These are phyloP conservation scores for Pichia sp. DNA, from an alignment of 1,139 yeast genomes.

Conservation along the genomic window DNA sequence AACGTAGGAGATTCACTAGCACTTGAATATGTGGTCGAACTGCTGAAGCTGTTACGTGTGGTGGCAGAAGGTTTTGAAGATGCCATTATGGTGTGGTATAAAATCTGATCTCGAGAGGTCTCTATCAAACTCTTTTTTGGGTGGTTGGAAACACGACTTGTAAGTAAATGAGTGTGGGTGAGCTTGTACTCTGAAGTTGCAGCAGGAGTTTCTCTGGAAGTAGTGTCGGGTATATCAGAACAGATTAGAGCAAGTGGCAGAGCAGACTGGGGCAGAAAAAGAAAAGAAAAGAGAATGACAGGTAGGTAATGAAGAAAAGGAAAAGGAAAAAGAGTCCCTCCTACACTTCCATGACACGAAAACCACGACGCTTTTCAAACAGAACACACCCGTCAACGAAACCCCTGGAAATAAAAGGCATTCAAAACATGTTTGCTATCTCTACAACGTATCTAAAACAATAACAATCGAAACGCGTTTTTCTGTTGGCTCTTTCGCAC, in stretches of 20 bases:
- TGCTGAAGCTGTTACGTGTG: neutral
- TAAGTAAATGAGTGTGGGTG: too few relatives aligned
- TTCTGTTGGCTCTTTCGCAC: neutral
- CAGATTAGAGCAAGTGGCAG: too few relatives aligned
- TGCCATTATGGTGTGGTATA: neutral
- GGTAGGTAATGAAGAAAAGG: too few relatives aligned
- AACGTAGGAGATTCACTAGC: slow-evolving; percentile 5
- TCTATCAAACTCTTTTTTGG: too few relatives aligned
- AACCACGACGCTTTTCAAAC: neutral
- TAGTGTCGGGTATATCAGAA: too few relatives aligned
- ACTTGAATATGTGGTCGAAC: neutral
- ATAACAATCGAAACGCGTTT: slow-evolving; percentile 5
- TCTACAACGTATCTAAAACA: neutral
- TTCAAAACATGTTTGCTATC: neutral
- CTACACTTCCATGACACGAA: neutral
- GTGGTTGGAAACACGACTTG: too few relatives aligned
- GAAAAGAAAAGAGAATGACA: too few relatives aligned
- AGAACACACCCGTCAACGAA: neutral
- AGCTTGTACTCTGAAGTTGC: too few relatives aligned
- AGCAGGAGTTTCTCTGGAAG: too few relatives aligned
- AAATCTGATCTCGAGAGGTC: neutral
- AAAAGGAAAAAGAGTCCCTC: neutral
- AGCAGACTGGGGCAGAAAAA: too few relatives aligned
- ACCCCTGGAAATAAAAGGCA: neutral
- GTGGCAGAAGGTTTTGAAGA: neutral